Base-by-base conservation (phyloP, 2,329 filamentous ascomycete genomes). In the Trichoderma breve region DNA sequence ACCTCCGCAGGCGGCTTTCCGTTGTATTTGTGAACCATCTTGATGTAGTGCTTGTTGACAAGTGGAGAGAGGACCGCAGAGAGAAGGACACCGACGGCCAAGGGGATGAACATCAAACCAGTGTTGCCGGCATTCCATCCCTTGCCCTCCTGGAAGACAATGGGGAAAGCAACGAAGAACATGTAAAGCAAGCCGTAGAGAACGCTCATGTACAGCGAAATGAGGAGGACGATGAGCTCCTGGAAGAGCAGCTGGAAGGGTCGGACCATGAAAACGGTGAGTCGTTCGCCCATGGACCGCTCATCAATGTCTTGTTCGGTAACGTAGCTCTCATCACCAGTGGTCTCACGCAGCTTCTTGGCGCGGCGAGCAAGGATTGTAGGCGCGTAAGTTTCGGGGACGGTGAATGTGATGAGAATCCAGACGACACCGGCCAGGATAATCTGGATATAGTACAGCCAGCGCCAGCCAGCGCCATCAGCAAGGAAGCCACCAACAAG, bases 361-460 rank as follows among this genome's bases (percentile, higher is more conserved):
- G 94, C 94, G 14, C 93, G 88, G 34, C 83, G 83, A 67, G 88
- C 87, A 18, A 98, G 88, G 65, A 97, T 90, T 0, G 89, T 92
- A 0, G 94, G 93, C 0, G 93, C 91, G 79, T 96, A 97, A 0
- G 94, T 97, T 81, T 97, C 94, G 1, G 93, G 93, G 0, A 97
- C 91, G n/a, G 93, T 96, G 81, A 97, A 95, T 34, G 91, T 91
- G 80, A 96, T 94, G 73, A 95, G 79, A 21, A 92, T 73, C 89
- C 92, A 96, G 76, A 91, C 88, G 63, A 91, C 79, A 15, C 86
- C 90, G 30, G 92, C 85, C 14, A 96, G 79, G 77, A 97, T 97
- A 12, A 96, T 84, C 78, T 95, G 93, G 76, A 97, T 88, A 91
- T 92, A 95, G 83, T 96, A 96, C 0, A 96, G 84, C 92, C 93